phyloP scores from a whole-genome alignment of 2,329 filamentous ascomycete genomes.

The Aspergillus sp. region DNA sequence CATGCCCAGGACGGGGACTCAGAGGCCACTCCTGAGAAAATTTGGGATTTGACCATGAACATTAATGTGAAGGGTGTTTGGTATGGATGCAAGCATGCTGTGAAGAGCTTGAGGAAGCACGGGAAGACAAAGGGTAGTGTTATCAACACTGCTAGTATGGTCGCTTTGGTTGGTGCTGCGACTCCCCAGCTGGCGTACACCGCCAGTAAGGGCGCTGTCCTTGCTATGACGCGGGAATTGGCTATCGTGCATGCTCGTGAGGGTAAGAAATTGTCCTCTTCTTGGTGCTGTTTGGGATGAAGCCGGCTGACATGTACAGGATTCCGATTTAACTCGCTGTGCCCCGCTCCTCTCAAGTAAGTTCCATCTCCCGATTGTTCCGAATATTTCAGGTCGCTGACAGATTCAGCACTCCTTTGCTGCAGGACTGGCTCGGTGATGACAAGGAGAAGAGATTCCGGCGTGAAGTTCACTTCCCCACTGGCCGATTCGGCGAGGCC shows the following conservation, averaged over 20 bases:
- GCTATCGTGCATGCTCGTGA: conserved; percentile 90
- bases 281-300: no score
- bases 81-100: conserved; percentile 89
- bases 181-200: conserved; percentile 91
- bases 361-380: conserved; percentile 1
- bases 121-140: conserved; percentile 74
- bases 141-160: conserved; percentile 89
- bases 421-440: conserved; percentile 91
- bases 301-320: no score
- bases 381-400: neutral
- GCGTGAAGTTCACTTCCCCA: conserved; percentile 85
- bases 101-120: conserved; percentile 73
- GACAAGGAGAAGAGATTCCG: conserved; percentile 75
- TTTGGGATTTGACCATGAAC: conserved; percentile 89
- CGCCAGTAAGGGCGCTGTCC: conserved; percentile 85
- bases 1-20: conserved; percentile 76
- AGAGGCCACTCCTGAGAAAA: conserved; percentile 76
- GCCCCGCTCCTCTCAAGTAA: conserved; percentile 81
- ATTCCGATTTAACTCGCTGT: conserved; percentile 84
- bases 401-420: conserved; percentile 63
- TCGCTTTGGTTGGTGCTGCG: conserved; percentile 79
- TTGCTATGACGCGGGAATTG: conserved; percentile 83
- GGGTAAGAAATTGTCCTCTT: conserved; percentile 34
- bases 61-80: conserved; percentile 99
- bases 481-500: conserved; percentile 85